Percentiles rank a stretch among this genome's conserved stretches.
Evolutionary conservation across 257 asterid genomes (phyloP).

Genomic region (Echites panduratus): DNA sequence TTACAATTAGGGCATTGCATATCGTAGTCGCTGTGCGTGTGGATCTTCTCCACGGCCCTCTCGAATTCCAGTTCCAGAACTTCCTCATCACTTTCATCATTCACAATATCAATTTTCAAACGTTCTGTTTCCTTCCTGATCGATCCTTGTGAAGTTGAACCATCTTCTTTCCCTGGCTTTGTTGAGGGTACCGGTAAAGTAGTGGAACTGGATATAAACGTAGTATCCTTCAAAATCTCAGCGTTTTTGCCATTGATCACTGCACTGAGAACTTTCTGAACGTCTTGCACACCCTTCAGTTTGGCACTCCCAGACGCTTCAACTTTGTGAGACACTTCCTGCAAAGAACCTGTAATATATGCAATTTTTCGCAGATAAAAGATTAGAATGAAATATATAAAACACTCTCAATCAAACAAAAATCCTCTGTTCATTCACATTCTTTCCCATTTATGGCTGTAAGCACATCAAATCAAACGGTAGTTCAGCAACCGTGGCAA

Average conservation of each 20-base stretch:
- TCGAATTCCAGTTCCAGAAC: conserved; percentile 54
- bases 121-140: conserved; percentile 10
- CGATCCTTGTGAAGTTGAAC: not conserved
- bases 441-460: not conserved
- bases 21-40: conserved; percentile 39
- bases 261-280: conserved; percentile 21
- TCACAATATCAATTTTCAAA: conserved; percentile 11
- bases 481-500: not conserved
- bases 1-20: conserved; percentile 60
- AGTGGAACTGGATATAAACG: conserved; percentile 1
- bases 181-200: not conserved
- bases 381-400: too few species aligned
- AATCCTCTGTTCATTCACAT: not conserved
- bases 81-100: conserved; percentile 48
- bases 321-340: conserved; percentile 13
- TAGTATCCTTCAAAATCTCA: not conserved
- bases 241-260: conserved; percentile 18
- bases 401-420: not conserved
- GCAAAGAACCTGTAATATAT: conserved; percentile 8
- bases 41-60: conserved; percentile 40
- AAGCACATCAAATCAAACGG: too few species aligned
- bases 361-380: not conserved
- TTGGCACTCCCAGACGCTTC: conserved; percentile 6
- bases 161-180: conserved; percentile 2
- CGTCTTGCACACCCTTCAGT: conserved; percentile 24